Evolutionary conservation across 2,329 filamentous ascomycete genomes (phyloP), one percentile per base, ranked within the genome.

Genomic region (Gyromitra esculenta): DNA sequence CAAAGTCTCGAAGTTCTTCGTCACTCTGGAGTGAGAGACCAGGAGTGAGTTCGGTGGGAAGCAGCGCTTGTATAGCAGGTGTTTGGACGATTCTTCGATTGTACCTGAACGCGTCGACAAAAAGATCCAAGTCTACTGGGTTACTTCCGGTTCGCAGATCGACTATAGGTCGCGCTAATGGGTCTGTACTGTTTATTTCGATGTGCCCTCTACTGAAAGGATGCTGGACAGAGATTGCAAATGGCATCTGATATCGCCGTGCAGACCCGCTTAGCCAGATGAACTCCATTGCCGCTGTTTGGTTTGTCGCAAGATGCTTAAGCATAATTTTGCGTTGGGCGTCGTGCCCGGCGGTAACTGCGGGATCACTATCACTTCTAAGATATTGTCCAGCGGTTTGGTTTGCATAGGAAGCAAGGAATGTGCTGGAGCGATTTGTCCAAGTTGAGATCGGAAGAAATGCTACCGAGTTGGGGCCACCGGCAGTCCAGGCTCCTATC

Each of bases 141-240:
- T 85, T 83, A 9, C 82, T 82, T 7, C 81, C 82, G 7, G 82
- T 83, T 66, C 83, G 82, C 78, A 84, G 84, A 80, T 86, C 84
- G 43, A 85, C 81, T 5, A 82, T 67, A 0, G 84, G 84, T 25
- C 81, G 79, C 1, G 77, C 81, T 6, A 81, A 80, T 9, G 84
- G 83, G 79, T 85, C 81, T 0, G 79, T 79, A 0, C 82, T 79
- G 79, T 84, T 82, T 57, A 85, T 83, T 48, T 81, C 82, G 63
- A 85, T 82, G 21, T 82, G 83, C 31, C 85, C 85, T 11, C 85
- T 82, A 50, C 82, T 84, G 52, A 85, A 81, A 1, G 84, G 84
- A 76, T 85, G 83, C 68, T 83, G 80, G 45, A 83, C 80, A 71
- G 83, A 82, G 18, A 85, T 81, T 1, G 82, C 73, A 39, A 81